Evolutionary conservation across 208 protist genomes (phyloP).

Genomic region (Naegleria lovaniensis): DNA sequence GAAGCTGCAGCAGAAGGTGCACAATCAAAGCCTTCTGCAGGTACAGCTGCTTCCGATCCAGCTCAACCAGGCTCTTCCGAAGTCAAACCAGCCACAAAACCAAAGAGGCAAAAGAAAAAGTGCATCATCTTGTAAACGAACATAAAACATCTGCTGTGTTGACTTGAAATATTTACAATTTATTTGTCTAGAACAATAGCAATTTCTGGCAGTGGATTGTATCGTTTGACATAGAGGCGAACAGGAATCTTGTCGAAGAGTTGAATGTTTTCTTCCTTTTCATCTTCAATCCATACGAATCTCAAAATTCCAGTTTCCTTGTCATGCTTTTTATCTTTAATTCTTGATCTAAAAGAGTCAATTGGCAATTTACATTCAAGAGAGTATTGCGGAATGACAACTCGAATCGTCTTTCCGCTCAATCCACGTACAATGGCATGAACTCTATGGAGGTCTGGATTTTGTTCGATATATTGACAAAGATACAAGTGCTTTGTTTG

Average conservation of each 20-base stretch:
- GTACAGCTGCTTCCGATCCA: not conserved
- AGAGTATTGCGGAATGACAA: not conserved
- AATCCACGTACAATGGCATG: not conserved
- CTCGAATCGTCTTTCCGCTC: not conserved
- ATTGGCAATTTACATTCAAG: not conserved
- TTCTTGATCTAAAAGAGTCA: not conserved
- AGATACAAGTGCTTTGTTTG: not conserved
- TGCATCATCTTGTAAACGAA: conserved; percentile 3
- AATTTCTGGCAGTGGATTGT: not conserved
- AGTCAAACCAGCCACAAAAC: not conserved
- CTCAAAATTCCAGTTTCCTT: not conserved
- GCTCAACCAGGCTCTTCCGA: not conserved
- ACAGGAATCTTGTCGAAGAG: not conserved
- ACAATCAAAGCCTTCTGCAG: not conserved
- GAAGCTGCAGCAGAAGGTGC: not conserved
- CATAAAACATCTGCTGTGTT: not conserved
- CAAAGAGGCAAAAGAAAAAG: conserved; percentile 20
- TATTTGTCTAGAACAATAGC: not conserved
- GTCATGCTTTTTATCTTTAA: not conserved
- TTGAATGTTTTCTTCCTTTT: not conserved
- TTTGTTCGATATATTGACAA: not conserved
- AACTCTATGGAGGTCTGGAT: not conserved
- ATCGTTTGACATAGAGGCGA: not conserved
- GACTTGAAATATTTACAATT: not conserved
- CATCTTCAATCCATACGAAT: not conserved